phyloP scores from a whole-genome alignment of 805 yeast genomes.

The Candida gorgasii region DNA sequence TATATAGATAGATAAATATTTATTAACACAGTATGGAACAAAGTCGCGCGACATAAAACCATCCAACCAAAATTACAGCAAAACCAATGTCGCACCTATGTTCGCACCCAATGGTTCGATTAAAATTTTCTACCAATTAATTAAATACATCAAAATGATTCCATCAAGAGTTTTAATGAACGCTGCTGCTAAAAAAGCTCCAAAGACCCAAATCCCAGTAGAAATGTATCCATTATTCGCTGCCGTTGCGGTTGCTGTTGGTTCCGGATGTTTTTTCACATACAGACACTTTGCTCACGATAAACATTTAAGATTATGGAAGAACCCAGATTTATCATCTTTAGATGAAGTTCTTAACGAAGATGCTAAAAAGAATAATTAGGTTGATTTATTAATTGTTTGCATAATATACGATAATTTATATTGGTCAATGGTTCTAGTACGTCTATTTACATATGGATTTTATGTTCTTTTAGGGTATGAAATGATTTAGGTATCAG shows the following conservation, averaged over 20 bases:
- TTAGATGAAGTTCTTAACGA: conserved; percentile 44
- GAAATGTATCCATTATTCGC: conserved; percentile 51
- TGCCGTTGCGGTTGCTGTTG: conserved; percentile 42
- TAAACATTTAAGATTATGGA: conserved; percentile 47
- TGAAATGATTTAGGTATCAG: not conserved
- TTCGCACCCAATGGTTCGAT: conserved; percentile 15
- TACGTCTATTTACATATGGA: not conserved
- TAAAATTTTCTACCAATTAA: conserved; percentile 6
- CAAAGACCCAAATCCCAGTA: conserved; percentile 31
- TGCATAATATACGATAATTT: conserved; percentile 16
- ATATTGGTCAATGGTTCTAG: too few species aligned
- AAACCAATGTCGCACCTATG: not conserved
- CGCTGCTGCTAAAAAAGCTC: conserved; percentile 33
- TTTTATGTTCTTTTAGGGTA: too few species aligned
- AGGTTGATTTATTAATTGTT: conserved; percentile 5
- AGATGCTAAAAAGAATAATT: conserved; percentile 23
- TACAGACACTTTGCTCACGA: conserved; percentile 50
- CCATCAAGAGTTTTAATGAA: conserved; percentile 41
- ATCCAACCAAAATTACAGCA: conserved; percentile 7
- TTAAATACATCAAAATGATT: conserved; percentile 27
- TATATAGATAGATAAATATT: too few species aligned
- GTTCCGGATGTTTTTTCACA: conserved; percentile 42
- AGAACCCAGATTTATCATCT: conserved; percentile 44
- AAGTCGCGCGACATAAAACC: not conserved
- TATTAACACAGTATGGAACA: too few species aligned